These are phyloP conservation scores for Candida morakotiae DNA, from an alignment of 805 yeast genomes.

Conservation along the genomic window DNA sequence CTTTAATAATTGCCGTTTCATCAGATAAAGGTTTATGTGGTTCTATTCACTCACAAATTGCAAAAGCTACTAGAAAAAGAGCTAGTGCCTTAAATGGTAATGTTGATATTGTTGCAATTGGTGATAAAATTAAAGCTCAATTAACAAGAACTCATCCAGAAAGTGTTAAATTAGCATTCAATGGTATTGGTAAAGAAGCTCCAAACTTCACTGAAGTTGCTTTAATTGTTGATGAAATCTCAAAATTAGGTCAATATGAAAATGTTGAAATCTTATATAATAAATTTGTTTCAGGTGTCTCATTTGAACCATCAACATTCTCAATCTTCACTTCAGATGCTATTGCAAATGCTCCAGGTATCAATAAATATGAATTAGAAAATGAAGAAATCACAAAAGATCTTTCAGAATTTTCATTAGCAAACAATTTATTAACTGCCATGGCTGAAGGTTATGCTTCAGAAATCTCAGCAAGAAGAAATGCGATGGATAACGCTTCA, in stretches of 20 bases:
- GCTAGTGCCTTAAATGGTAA: slow-evolving; percentile 58
- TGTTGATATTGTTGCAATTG: slow-evolving; percentile 77
- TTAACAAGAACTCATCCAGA: slow-evolving; percentile 76
- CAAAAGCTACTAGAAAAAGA: slow-evolving; percentile 79
- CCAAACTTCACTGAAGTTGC: slow-evolving; percentile 92
- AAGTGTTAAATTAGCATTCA: slow-evolving; percentile 69
- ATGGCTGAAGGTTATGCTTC: slow-evolving; percentile 98
- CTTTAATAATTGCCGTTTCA: slow-evolving; percentile 81
- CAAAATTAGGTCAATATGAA: slow-evolving; percentile 65
- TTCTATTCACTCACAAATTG: slow-evolving; percentile 92
- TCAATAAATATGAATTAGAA: slow-evolving; percentile 74
- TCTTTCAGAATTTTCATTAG: slow-evolving; percentile 80
- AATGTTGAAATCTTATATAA: slow-evolving; percentile 81
- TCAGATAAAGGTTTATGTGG: slow-evolving; percentile 99
- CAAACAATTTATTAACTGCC: slow-evolving; percentile 86
- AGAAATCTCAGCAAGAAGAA: slow-evolving; percentile 97
- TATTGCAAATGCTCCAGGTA: slow-evolving; percentile 80
- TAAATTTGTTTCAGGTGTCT: slow-evolving; percentile 80
- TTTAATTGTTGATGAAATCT: slow-evolving; percentile 80
- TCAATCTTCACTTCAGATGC: slow-evolving; percentile 66
- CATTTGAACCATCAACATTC: slow-evolving; percentile 79
- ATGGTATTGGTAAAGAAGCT: slow-evolving; percentile 94
- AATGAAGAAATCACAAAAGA: slow-evolving; percentile 65
- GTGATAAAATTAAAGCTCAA: slow-evolving; percentile 93
- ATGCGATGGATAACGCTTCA: slow-evolving; percentile 99